Percentiles rank a stretch among this genome's conserved stretches.
These are phyloP conservation scores for Albifimbria verrucaria DNA, from an alignment of 2,329 filamentous ascomycete genomes.

Conservation along the genomic window DNA sequence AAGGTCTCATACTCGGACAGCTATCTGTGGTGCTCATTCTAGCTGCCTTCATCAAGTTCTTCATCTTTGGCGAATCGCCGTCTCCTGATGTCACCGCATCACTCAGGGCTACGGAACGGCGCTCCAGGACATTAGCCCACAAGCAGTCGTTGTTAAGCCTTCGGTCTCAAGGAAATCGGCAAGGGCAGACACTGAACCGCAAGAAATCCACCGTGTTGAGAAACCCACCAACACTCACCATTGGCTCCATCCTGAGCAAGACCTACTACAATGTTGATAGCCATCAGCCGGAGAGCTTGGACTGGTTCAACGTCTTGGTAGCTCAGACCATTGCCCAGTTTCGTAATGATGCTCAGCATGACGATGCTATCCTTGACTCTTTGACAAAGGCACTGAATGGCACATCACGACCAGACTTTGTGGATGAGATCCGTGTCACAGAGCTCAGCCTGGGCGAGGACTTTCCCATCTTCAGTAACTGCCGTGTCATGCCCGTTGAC, in stretches of 20 bases:
- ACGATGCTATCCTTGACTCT: conserved; percentile 84
- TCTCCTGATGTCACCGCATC: conserved; percentile 78
- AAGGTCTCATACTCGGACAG: conserved; percentile 90
- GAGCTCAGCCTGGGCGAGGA: conserved; percentile 94
- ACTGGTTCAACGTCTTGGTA: conserved; percentile 98
- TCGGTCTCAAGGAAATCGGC: conserved; percentile 40
- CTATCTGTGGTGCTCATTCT: conserved; percentile 87
- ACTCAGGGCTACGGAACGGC: conserved; percentile 69
- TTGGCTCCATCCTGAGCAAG: conserved; percentile 91
- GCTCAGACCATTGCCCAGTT: conserved; percentile 97
- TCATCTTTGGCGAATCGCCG: conserved; percentile 95
- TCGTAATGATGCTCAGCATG: conserved; percentile 84
- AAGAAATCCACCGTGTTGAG: conserved; percentile 72
- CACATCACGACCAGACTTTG: conserved; percentile 80
- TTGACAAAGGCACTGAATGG: conserved; percentile 85
- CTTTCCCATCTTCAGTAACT: conserved; percentile 98
- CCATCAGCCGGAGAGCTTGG: conserved; percentile 92
- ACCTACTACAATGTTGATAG: conserved; percentile 96
- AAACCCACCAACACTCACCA: conserved; percentile 72
- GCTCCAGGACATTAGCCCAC: conserved; percentile 71
- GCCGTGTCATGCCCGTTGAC: conserved; percentile 86
- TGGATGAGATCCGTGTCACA: conserved; percentile 90
- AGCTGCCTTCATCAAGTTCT: conserved; percentile 97
- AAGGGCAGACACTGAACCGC: conserved; percentile 48
- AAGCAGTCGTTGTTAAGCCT: conserved; percentile 68